A percentile compares a stretch with the other conserved stretches of the same genome.
Evolutionary conservation across 768 basidiomycete genomes (phyloP).

Genomic region (Suillus tomentosus): DNA sequence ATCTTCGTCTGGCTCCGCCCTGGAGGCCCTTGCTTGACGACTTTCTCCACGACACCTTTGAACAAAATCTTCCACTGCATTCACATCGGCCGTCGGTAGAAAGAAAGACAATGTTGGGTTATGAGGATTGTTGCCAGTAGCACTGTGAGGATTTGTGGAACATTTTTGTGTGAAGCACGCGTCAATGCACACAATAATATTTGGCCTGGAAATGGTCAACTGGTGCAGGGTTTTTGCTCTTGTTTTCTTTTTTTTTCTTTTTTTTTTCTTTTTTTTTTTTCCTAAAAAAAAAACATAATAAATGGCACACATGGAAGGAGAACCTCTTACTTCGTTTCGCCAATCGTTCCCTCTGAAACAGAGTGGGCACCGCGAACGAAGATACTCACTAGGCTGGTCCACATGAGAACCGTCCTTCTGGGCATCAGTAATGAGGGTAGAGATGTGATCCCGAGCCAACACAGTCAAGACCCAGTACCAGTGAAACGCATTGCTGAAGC

Average conservation of each 20-base stretch:
- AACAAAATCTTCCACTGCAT: slow-evolving; percentile 11
- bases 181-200: slow-evolving; percentile 36
- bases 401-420: background rate
- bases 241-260: too few species aligned
- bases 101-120: slow-evolving; percentile 5
- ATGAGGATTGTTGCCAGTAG: slow-evolving; percentile 4
- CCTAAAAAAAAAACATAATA: too few species aligned
- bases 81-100: background rate
- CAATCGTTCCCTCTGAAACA: slow-evolving; percentile 25
- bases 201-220: slow-evolving; percentile 17
- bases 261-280: too few species aligned
- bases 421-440: slow-evolving; percentile 7
- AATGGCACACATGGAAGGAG: background rate
- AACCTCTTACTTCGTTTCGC: background rate
- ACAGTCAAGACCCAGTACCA: slow-evolving; percentile 28
- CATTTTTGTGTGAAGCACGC: slow-evolving; percentile 38
- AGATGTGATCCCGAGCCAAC: slow-evolving; percentile 13
- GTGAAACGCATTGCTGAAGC: slow-evolving; percentile 29
- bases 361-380: slow-evolving; percentile 26
- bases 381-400: slow-evolving; percentile 22
- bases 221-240: background rate
- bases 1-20: slow-evolving; percentile 7
- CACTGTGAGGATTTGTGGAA: slow-evolving; percentile 15
- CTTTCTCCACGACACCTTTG: background rate
- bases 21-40: background rate